Conservation (phyloP, 208 protist species). For the Phytomonas francai region DNA sequence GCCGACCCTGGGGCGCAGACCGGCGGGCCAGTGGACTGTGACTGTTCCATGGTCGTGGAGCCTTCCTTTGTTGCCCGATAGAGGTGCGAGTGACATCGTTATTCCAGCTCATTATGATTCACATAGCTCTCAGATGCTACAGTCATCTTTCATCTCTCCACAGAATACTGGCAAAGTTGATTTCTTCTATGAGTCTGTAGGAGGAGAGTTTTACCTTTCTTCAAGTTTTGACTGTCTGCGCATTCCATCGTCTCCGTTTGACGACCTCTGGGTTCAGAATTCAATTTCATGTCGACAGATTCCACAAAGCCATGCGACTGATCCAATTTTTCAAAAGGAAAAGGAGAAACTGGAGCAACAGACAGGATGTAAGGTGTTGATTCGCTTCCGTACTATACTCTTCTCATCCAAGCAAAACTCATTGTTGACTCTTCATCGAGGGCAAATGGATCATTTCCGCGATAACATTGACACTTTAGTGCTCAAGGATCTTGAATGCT, state of each 20-base stretch:
- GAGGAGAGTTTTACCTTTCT: neutral
- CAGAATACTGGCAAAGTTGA: neutral
- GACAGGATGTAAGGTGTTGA: neutral
- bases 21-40: neutral
- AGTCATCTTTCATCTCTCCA: neutral
- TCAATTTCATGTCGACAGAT: neutral
- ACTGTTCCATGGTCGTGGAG: neutral
- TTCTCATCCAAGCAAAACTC: constrained; percentile 21
- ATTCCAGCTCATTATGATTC: neutral
- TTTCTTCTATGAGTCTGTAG: neutral
- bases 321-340: neutral
- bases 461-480: constrained; percentile 36
- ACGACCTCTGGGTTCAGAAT: neutral
- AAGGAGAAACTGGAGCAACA: neutral
- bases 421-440: constrained; percentile 22
- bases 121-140: neutral
- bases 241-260: neutral
- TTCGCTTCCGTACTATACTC: constrained; percentile 30
- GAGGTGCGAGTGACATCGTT: neutral
- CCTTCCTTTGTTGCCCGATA: neutral
- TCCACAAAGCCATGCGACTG: neutral
- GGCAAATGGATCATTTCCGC: constrained; percentile 18
- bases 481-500: constrained; percentile 42
- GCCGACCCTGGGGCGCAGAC: neutral
- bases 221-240: neutral